Evolutionary conservation across 106 monocot species (phyloP), one percentile per base, ranked within the genome.

Genomic region (Apostasia ramifera): DNA sequence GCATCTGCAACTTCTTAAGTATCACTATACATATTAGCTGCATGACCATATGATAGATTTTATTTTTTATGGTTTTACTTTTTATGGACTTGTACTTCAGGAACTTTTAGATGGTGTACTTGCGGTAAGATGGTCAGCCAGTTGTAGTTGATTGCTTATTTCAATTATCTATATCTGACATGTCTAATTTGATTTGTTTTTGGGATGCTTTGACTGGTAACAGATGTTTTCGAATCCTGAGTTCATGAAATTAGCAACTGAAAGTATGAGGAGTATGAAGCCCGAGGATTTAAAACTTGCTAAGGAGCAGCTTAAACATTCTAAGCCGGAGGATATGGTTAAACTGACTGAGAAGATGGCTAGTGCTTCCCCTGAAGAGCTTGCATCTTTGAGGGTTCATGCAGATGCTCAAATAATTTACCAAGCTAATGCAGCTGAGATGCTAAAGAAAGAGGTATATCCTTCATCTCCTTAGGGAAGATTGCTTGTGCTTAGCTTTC

Each of bases 221-320:
- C 90, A 98, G 98, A 83, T 98, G 85, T 79, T 93, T 83, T 90
- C 98, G 1, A 98, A 98, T 75, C 98, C 98, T 2, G 87, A 93
- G 14, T 71, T 98, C 15, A 40, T 98, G 68, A 98, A 64, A 70
- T 37, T 93, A 11, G 98, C 98, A 53, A 79, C 87, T 48, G 98
- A 93, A 71, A 88, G 87, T 75, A 90, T 98, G 90, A 87, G 85
- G 66, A 92, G 85, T 70, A 42, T 93, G 81, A 78, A 71, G 42
- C 79, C 92, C 63, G 90, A 90, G 59, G 98, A 98, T 73, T 38
- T 98, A 64, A 83, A 61, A 70, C 77, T 47, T 55, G 98, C 98
- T 57, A 87, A 92, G 7, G 87, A 98, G 58, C 93, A 98, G 53
- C 66, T 98, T 5, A 89, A 90, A 71, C 81, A 92, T 55, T 69